Evolutionary conservation across 495 filamentous ascomycete species (phyloP), one percentile per base, ranked within the genome.

Genomic region (Penicillium bialowiezense): DNA sequence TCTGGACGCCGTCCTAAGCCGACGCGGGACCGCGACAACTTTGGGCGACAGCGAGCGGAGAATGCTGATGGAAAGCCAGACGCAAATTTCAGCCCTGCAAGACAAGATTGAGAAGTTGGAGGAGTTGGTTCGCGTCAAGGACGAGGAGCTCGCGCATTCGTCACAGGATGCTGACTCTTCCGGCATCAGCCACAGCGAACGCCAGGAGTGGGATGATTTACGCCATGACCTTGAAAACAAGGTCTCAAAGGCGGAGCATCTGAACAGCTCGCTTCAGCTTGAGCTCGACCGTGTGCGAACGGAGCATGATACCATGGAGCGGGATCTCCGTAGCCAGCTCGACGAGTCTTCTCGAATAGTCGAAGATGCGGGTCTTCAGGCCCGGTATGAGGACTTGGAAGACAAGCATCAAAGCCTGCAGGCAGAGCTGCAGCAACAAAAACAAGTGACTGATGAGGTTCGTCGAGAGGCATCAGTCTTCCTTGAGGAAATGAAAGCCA

Each of bases 381-480:
- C 62, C 29, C 73, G 76, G 19, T 83, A 86, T 59, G 71, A 80
- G 10, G 77, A 84, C n/a, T 68, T 93, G 29, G 80, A 86, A 55
- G 76, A 71, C 37, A 84, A 89, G 56, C 86, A 96, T 55, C 72
- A 86, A 49, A 82, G 81, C 33, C 72, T 97, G 26, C 85, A 91
- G 57, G 60, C 51, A 41, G 80, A 90, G 18, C 64, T 95, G 26
- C 73, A 73, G 44, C 80, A 89, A 48, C 90, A 95, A 58, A 85
- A 87, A 46, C 78, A 87, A 40, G 78, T 95, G n/a, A 96, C 91
- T 0, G 87, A 91, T 46, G 88, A 95, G 60, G 93, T 97, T 28
- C 82, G 89, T 17, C 82, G 79, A 29, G 89, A 96, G 70, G 91
- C 95, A 0, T 82, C 88, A 44, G 78, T 84, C 40, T 96, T 90